These are phyloP conservation scores for Zymoseptoria brevis DNA, from an alignment of 2,329 filamentous ascomycete species.

Conservation along the genomic window DNA sequence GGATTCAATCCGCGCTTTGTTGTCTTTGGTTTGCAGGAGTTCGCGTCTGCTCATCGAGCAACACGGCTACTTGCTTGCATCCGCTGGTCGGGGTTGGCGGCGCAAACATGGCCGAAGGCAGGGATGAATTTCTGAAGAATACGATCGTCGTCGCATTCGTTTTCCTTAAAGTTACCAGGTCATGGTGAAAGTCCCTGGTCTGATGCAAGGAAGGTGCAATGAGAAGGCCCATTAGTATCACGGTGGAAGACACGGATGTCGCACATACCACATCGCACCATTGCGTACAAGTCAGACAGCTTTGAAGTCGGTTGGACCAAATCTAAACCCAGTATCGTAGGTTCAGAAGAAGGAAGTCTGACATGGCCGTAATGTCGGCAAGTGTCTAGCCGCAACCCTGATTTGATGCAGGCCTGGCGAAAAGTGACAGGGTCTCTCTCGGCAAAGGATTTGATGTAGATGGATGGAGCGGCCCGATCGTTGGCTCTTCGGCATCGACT, in stretches of 20 bases:
- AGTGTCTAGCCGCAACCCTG: neutral
- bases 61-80: neutral
- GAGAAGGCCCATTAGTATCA: neutral
- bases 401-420: neutral
- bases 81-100: neutral
- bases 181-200: neutral
- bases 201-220: neutral
- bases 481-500: slow-evolving; percentile 1
- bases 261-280: neutral
- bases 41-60: neutral
- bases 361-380: neutral
- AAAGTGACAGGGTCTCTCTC: neutral
- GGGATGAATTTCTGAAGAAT: neutral
- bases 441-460: neutral
- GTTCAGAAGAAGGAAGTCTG: neutral
- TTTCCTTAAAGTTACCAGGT: neutral
- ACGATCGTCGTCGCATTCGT: neutral
- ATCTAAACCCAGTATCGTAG: neutral
- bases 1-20: neutral
- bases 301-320: neutral
- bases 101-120: neutral
- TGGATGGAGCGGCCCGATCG: neutral
- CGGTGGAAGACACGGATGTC: neutral
- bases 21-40: neutral
- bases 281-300: neutral